A percentile compares a stretch with the other conserved stretches of the same genome.
These are phyloP conservation scores for Lodderomyces theae DNA, from an alignment of 1,139 yeast species.

Conservation along the genomic window DNA sequence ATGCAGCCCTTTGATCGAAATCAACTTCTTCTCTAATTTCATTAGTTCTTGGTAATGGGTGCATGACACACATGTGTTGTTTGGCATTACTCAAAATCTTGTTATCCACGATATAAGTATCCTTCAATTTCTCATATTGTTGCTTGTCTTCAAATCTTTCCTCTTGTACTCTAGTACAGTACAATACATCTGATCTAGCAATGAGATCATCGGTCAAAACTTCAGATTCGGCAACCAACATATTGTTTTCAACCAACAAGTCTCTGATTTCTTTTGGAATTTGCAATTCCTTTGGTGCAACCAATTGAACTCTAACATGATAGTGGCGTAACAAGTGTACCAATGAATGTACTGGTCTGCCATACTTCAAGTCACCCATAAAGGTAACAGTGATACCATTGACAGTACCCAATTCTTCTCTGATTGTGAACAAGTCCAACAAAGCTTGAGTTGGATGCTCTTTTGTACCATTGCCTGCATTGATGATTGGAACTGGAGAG, in stretches of 20 bases:
- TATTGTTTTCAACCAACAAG: conserved; percentile 61
- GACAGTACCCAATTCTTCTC: conserved; percentile 98
- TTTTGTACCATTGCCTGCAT: conserved; percentile 96
- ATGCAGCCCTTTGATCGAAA: conserved; percentile 98
- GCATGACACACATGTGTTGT: conserved; percentile 98
- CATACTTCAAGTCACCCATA: conserved; percentile 98
- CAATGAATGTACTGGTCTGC: conserved; percentile 97
- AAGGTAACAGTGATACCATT: conserved; percentile 97
- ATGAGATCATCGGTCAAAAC: conserved; percentile 79
- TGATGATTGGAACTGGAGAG: conserved; percentile 95
- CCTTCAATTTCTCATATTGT: conserved; percentile 86
- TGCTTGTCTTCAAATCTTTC: conserved; percentile 81
- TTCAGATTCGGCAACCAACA: conserved; percentile 71
- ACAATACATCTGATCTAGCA: conserved; percentile 87
- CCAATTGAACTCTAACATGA: conserved; percentile 90
- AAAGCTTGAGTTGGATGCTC: conserved; percentile 99
- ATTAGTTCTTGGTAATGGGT: conserved; percentile 95
- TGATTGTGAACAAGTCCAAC: conserved; percentile 93
- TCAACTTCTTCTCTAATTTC: conserved; percentile 98
- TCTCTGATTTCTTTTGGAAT: conserved; percentile 73
- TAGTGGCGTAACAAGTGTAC: conserved; percentile 87
- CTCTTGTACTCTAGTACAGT: conserved; percentile 97
- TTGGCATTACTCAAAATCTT: conserved; percentile 87
- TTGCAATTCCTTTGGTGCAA: conserved; percentile 83
- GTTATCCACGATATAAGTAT: conserved; percentile 89